phyloP scores from a whole-genome alignment of 495 filamentous ascomycete species.

The Penicillium coprophilum region DNA sequence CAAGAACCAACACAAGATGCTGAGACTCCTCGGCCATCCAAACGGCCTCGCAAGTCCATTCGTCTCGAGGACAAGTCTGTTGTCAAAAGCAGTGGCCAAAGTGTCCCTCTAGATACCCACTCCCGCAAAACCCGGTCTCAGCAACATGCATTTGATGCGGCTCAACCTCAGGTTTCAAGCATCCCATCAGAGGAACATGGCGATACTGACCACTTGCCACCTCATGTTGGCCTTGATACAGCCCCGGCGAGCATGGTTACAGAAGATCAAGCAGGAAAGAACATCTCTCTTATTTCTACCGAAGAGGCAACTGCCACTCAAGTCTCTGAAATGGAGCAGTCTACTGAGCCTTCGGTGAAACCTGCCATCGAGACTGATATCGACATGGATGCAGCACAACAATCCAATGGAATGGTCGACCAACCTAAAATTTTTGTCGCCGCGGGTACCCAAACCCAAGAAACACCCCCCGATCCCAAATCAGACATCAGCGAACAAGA shows the following conservation, averaged over 20 bases:
- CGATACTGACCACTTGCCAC: not conserved
- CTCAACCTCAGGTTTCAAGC: not conserved
- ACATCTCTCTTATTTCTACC: slow-evolving; percentile 16
- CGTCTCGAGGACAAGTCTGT: slow-evolving; percentile 26
- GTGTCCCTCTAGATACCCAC: slow-evolving; percentile 14
- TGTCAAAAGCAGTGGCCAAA: slow-evolving; percentile 12
- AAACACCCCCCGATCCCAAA: slow-evolving; percentile 5
- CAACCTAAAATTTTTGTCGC: slow-evolving; percentile 11
- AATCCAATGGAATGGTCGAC: not conserved
- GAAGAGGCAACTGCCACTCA: slow-evolving; percentile 25
- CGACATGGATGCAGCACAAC: not conserved
- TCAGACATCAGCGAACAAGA: slow-evolving; percentile 15
- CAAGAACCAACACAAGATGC: slow-evolving; percentile 5
- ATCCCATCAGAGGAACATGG: not conserved
- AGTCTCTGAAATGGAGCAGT: slow-evolving; percentile 10
- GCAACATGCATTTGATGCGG: slow-evolving; percentile 3
- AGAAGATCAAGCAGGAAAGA: not conserved
- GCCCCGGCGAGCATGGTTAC: slow-evolving; percentile 9
- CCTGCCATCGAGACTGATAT: slow-evolving; percentile 23
- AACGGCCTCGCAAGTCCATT: slow-evolving; percentile 28
- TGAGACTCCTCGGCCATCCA: slow-evolving; percentile 17
- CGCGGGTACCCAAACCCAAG: slow-evolving; percentile 22
- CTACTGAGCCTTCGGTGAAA: slow-evolving; percentile 5
- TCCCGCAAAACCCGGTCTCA: slow-evolving; percentile 26
- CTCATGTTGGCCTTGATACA: not conserved